Evolutionary conservation across 257 asterid genomes (phyloP).

Genomic region (Solanum tarapatanum): DNA sequence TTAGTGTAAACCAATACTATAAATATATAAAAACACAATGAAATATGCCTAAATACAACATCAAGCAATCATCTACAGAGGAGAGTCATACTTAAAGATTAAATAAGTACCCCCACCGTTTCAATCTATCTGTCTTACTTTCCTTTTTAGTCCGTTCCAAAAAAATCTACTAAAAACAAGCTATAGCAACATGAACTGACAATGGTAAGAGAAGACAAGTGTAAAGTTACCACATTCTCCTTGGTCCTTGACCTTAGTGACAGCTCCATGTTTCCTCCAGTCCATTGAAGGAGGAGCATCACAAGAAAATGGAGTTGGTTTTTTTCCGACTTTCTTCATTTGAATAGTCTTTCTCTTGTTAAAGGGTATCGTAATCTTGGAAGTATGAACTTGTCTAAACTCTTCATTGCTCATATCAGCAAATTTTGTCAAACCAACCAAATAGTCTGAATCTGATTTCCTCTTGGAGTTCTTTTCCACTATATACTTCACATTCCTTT

Average conservation of each 20-base stretch:
- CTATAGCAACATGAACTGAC: neutral
- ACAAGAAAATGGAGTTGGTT: neutral
- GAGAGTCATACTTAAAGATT: neutral
- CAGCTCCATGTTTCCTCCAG: constrained; percentile 29
- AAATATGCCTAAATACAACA: neutral
- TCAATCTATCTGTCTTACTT: neutral
- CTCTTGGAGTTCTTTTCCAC: constrained; percentile 9
- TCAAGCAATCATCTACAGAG: neutral
- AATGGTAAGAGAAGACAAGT: neutral
- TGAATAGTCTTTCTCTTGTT: neutral
- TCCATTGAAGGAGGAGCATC: constrained; percentile 16
- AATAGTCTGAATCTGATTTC: neutral
- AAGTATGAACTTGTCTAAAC: constrained; percentile 3
- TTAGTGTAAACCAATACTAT: neutral
- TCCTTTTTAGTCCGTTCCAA: neutral
- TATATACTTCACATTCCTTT: constrained; percentile 12
- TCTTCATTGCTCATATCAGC: constrained; percentile 27
- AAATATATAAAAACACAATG: neutral
- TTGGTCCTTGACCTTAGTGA: constrained; percentile 20
- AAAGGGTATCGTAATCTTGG: neutral
- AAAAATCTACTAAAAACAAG: neutral
- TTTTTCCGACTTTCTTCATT: neutral
- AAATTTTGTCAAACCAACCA: constrained; percentile 19
- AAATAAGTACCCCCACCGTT: neutral
- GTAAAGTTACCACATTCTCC: constrained; percentile 10